These are phyloP conservation scores for Erodium maritimum DNA, from an alignment of 345 rosid species.

Conservation along the genomic window DNA sequence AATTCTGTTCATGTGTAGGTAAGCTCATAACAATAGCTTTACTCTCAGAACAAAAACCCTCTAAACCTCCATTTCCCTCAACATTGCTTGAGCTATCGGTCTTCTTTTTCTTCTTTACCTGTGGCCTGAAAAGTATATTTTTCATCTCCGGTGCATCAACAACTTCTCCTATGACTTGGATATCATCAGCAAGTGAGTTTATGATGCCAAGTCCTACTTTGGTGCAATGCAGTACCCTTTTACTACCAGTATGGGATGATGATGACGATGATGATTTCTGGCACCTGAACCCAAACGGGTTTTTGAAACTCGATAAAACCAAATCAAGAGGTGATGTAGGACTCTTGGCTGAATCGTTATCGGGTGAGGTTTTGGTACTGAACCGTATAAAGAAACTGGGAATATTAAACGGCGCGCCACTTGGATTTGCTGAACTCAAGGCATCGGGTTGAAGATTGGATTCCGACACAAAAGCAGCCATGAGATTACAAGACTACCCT, in stretches of 20 bases:
- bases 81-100: slow-evolving; percentile 1
- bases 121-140: slow-evolving; percentile 39
- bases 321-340: slow-evolving; percentile 40
- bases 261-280: slow-evolving; percentile 21
- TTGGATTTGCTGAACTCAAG: no score
- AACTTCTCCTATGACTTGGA: slow-evolving; percentile 23
- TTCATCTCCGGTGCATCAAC: slow-evolving; percentile 24
- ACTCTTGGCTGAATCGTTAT: no score
- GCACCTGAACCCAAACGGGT: slow-evolving; percentile 33
- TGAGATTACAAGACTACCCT: no score
- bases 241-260: slow-evolving; percentile 14
- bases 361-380: no score
- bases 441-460: no score
- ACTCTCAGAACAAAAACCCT: no score
- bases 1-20: slow-evolving; percentile 7
- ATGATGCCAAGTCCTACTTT: slow-evolving; percentile 51
- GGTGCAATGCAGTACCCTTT: slow-evolving; percentile 30
- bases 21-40: slow-evolving; percentile 12
- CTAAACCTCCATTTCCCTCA: no score
- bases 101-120: slow-evolving; percentile 29
- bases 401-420: no score
- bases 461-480: no score
- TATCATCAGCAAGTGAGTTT: slow-evolving; percentile 31
- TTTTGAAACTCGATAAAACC: slow-evolving; percentile 34
- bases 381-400: no score